Percentiles rank a stretch among this genome's conserved stretches.
These are phyloP conservation scores for Exutisphaerella laricina DNA, from an alignment of 2,329 filamentous ascomycete species.

Conservation along the genomic window DNA sequence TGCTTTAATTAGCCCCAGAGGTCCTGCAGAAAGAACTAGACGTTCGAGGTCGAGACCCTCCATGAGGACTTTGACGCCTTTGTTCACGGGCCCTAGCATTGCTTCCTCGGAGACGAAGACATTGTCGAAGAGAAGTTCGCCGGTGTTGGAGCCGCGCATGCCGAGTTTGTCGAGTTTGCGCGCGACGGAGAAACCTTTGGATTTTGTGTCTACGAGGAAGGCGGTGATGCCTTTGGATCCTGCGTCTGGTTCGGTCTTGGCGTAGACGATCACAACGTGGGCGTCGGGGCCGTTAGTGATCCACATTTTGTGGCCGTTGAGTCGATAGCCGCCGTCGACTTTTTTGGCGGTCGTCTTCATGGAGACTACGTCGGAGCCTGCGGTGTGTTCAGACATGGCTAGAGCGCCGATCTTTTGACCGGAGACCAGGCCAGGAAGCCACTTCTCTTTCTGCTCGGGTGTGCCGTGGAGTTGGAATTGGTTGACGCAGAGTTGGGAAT, in stretches of 20 bases:
- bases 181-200: slow-evolving; percentile 75
- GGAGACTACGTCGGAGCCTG: slow-evolving; percentile 88
- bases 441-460: slow-evolving; percentile 69
- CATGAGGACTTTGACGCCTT: slow-evolving; percentile 88
- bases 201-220: slow-evolving; percentile 73
- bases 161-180: slow-evolving; percentile 96
- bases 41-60: slow-evolving; percentile 91
- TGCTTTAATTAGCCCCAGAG: slow-evolving; percentile 91
- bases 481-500: slow-evolving; percentile 94
- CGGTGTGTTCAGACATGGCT: slow-evolving; percentile 90
- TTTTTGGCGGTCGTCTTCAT: slow-evolving; percentile 83
- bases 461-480: slow-evolving; percentile 88
- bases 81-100: slow-evolving; percentile 72
- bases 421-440: slow-evolving; percentile 73
- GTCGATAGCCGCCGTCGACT: slow-evolving; percentile 75
- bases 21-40: slow-evolving; percentile 83
- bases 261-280: slow-evolving; percentile 91
- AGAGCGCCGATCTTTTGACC: slow-evolving; percentile 79
- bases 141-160: slow-evolving; percentile 95
- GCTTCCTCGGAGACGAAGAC: slow-evolving; percentile 84
- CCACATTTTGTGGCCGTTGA: slow-evolving; percentile 98
- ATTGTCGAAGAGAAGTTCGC: slow-evolving; percentile 83
- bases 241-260: slow-evolving; percentile 77
- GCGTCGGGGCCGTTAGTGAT: slow-evolving; percentile 97
- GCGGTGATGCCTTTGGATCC: slow-evolving; percentile 90